Conservation (phyloP, 768 basidiomycete genomes). For the Mrakia blollopis region DNA sequence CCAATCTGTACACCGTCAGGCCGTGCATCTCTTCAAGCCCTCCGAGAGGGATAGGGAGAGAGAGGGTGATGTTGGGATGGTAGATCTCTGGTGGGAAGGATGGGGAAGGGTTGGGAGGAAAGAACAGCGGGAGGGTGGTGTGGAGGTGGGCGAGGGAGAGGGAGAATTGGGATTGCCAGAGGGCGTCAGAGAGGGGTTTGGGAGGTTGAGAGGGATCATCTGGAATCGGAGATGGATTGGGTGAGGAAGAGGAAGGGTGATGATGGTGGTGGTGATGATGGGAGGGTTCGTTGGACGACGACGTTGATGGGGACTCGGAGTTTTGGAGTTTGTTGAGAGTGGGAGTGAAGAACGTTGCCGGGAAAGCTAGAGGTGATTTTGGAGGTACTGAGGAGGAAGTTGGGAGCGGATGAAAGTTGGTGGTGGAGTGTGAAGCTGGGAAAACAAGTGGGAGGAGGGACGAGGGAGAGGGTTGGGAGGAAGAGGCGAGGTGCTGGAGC, state of each 20-base stretch:
- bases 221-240: not conserved
- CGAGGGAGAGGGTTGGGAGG: not conserved
- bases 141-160: slow-evolving; percentile 15
- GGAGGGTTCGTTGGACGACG: not conserved
- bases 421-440: not conserved
- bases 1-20: not conserved
- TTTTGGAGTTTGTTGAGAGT: not conserved
- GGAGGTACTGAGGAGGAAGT: not conserved
- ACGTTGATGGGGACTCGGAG: not conserved
- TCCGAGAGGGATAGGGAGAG: not conserved
- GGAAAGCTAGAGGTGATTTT: not conserved
- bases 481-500: not conserved
- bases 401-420: not conserved
- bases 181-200: slow-evolving; percentile 18
- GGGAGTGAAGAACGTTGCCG: not conserved
- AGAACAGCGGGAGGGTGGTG: slow-evolving; percentile 13
- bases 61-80: not conserved
- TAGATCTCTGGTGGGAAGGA: slow-evolving; percentile 20
- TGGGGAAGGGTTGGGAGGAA: slow-evolving; percentile 7
- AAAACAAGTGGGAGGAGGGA: not conserved
- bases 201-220: not conserved
- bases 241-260: not conserved
- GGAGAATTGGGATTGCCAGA: slow-evolving; percentile 11
- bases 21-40: not conserved
- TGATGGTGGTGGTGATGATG: not conserved